phyloP scores from a whole-genome alignment of 345 rosid species.

The Litchi chinensis region DNA sequence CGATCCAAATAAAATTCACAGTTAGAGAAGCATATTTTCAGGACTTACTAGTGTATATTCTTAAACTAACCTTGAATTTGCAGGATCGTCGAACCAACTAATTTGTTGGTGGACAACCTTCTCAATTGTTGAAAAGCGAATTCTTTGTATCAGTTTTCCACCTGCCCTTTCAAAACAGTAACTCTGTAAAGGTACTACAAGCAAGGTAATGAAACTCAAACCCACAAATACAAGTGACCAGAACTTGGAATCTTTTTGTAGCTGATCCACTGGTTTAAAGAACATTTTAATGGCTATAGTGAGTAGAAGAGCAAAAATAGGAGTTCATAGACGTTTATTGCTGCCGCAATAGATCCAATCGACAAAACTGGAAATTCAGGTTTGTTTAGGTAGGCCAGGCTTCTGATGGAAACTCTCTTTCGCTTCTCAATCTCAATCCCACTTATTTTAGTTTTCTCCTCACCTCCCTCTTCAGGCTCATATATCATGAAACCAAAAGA shows the following conservation, averaged over 20 bases:
- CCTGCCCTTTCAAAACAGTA: no score
- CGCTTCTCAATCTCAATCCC: conserved; percentile 25
- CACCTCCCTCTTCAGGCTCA: conserved; percentile 20
- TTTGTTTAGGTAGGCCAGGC: conserved; percentile 68
- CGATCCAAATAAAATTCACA: no score
- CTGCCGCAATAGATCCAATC: conserved; percentile 62
- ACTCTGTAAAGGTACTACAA: no score
- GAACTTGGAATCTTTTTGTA: no score
- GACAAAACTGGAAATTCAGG: conserved; percentile 66
- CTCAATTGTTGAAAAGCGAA: no score
- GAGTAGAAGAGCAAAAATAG: conserved; percentile 65
- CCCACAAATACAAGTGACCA: no score
- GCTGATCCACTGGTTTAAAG: conserved; percentile 55
- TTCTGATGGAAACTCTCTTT: conserved; percentile 52
- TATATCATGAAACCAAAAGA: conserved; percentile 39
- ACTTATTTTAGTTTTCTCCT: background rate
- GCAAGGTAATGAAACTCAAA: no score
- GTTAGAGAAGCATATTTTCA: background rate
- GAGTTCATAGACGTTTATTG: conserved; percentile 55
- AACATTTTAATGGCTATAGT: conserved; percentile 69
- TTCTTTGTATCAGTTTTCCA: no score
- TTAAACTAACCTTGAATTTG: no score
- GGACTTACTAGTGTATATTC: no score
- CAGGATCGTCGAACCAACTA: no score
- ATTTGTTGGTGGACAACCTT: no score